Evolutionary conservation across 2,329 filamentous ascomycete genomes (phyloP).

Genomic region (Calonectria fujianensis): DNA sequence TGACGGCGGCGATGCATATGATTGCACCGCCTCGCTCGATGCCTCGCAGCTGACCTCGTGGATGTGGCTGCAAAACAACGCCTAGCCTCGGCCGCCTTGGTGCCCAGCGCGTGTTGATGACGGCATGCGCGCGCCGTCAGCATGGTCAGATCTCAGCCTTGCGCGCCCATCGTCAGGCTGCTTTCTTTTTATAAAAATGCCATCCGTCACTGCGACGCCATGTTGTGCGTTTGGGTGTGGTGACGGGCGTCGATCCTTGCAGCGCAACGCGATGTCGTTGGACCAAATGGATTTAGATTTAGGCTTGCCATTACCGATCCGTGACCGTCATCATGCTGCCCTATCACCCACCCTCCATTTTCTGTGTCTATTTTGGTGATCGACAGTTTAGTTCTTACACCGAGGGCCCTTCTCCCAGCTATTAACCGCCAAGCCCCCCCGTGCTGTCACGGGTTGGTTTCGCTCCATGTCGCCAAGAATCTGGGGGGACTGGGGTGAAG

Average conservation of each 20-base stretch:
- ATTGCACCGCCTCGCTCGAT: slow-evolving; percentile 6
- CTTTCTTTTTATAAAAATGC: not conserved
- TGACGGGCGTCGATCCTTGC: not conserved
- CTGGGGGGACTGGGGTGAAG: not conserved
- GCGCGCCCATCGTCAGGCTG: not conserved
- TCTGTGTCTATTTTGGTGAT: slow-evolving; percentile 12
- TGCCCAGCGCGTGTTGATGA: not conserved
- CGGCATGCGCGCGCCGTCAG: not conserved
- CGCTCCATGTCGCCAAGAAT: slow-evolving; percentile 21
- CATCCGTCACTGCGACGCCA: slow-evolving; percentile 7
- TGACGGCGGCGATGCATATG: not conserved
- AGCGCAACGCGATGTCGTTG: not conserved
- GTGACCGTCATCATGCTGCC: slow-evolving; percentile 51
- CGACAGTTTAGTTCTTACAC: slow-evolving; percentile 2
- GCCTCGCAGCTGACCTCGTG: not conserved
- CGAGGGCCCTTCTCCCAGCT: not conserved
- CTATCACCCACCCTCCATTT: slow-evolving; percentile 45
- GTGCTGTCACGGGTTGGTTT: slow-evolving; percentile 15
- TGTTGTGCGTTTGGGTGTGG: not conserved
- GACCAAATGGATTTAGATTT: not conserved
- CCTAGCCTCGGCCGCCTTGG: not conserved
- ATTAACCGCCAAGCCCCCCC: not conserved
- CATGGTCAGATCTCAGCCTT: not conserved
- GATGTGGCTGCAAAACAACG: not conserved
- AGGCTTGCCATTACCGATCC: slow-evolving; percentile 1